Evolutionary conservation across 805 yeast species (phyloP), one percentile per base, ranked within the genome.

Genomic region (Vanderwaltozyma verrucispora): DNA sequence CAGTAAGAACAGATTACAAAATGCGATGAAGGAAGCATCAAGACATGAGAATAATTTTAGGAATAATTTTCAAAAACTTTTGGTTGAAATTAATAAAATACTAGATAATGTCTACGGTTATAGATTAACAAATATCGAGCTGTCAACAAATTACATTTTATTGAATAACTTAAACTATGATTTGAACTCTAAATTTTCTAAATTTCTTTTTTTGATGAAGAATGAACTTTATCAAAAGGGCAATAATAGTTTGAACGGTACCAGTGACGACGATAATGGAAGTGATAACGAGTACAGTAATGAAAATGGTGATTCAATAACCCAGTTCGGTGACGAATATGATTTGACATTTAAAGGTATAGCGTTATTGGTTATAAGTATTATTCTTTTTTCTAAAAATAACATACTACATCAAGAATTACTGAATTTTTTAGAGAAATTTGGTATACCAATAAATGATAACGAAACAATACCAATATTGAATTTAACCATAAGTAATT

Each of bases 371-470:
- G 34, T 46, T 1, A 28, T 56, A 4, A 42, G 50, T 20, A 32
- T 51, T 3, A 41, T 54, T 9, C 33, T 54, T 2, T 48, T 56
- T 28, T 54, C 60, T 6, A 53, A 49, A 31, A 56, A 57, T 39
- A 48, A 48, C 28, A 43, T 56, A 21, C 37, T 56, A 9, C 50
- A 51, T 19, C 42, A 50, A 15, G 62, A 57, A 37, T 37, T 57
- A 12, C 17, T 37, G 8, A 35, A 36, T 5, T 32, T 40, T 15
- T 25, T 56, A 23, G 39, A 28, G n/a, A 32, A 35, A 12, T 57
- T 52, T 38, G 62, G 61, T 9, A 40, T 57, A 6, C 57, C 58
- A 1, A 38, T 39, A 2, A 54, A 56, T 30, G 59, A 56, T 8
- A 41, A 41, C 14, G 32, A 32, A 10, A 33, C 14, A 9, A 54